A percentile compares a stretch with the other conserved stretches of the same genome.
phyloP scores from a whole-genome alignment of 306 rosid genomes.

The Malus sylvestris region DNA sequence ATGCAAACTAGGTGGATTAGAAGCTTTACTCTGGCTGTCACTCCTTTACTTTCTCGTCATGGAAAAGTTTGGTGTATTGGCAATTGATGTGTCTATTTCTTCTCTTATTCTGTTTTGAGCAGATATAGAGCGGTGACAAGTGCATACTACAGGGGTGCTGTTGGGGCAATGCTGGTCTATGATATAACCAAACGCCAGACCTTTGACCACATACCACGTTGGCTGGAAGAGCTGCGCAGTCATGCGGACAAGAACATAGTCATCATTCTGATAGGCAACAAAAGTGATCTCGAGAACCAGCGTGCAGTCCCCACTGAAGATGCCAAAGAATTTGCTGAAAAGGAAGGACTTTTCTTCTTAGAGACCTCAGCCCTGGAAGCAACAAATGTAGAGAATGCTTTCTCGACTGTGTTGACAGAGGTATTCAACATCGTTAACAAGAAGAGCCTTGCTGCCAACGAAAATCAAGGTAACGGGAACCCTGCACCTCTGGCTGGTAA shows the following conservation, averaged over 20 bases:
- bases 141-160: slow-evolving; percentile 96
- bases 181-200: slow-evolving; percentile 85
- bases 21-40: neutral
- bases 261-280: slow-evolving; percentile 86
- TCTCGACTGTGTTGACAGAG: slow-evolving; percentile 77
- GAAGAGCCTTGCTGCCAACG: slow-evolving; percentile 64
- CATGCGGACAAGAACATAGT: slow-evolving; percentile 96
- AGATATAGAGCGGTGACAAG: slow-evolving; percentile 96
- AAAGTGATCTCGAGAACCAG: slow-evolving; percentile 74
- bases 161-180: slow-evolving; percentile 94
- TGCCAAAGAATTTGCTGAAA: slow-evolving; percentile 88
- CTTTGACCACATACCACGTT: slow-evolving; percentile 91
- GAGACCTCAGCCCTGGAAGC: slow-evolving; percentile 89
- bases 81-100: neutral
- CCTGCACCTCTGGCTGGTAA: slow-evolving; percentile 61
- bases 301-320: slow-evolving; percentile 83
- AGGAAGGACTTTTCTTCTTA: slow-evolving; percentile 85
- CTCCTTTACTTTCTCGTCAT: neutral
- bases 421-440: slow-evolving; percentile 77
- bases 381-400: slow-evolving; percentile 85
- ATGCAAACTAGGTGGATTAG: neutral
- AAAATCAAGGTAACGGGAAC: slow-evolving; percentile 61
- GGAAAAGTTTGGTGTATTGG: neutral
- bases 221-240: slow-evolving; percentile 90
- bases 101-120: slow-evolving; percentile 17